Percentiles rank a stretch among this genome's conserved stretches.
These are phyloP conservation scores for Xylaria palmicola DNA, from an alignment of 495 filamentous ascomycete species.

Conservation along the genomic window DNA sequence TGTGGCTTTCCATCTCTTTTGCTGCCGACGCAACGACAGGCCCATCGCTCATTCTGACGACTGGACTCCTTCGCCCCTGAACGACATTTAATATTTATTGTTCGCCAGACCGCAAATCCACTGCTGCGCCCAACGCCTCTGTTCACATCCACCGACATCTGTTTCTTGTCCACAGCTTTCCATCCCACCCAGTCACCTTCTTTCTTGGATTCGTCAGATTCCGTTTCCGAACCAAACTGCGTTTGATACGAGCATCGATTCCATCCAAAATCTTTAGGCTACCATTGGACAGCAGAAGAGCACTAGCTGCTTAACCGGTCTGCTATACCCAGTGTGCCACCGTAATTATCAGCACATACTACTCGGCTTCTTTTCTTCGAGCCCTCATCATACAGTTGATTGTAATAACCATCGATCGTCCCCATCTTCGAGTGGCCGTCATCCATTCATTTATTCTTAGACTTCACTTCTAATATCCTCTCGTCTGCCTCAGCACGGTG, in stretches of 20 bases:
- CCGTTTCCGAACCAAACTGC: conserved; percentile 22
- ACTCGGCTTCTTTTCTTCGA: conserved; percentile 17
- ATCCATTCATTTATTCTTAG: conserved; percentile 32
- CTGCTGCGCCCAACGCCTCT: conserved; percentile 19
- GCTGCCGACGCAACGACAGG: conserved; percentile 10
- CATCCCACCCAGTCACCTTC: conserved; percentile 19
- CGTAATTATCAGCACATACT: conserved; percentile 27
- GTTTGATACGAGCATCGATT: conserved; percentile 35
- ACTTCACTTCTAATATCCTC: conserved; percentile 32
- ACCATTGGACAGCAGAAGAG: conserved; percentile 14
- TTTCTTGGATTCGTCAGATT: conserved; percentile 24
- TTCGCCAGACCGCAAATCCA: conserved; percentile 18
- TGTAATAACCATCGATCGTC: conserved; percentile 33
- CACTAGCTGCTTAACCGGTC: conserved; percentile 15
- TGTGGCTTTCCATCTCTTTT: neutral
- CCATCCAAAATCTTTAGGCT: conserved; percentile 25
- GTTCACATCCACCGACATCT: conserved; percentile 22
- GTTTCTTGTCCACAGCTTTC: conserved; percentile 33
- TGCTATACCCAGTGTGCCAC: conserved; percentile 15
- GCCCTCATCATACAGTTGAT: conserved; percentile 24
- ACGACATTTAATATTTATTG: conserved; percentile 27
- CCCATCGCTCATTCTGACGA: conserved; percentile 28
- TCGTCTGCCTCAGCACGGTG: conserved; percentile 18
- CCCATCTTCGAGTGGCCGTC: conserved; percentile 28
- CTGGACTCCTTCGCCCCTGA: neutral